Evolutionary conservation across 345 rosid genomes (phyloP).

Genomic region (Atalantia buxifolia): DNA sequence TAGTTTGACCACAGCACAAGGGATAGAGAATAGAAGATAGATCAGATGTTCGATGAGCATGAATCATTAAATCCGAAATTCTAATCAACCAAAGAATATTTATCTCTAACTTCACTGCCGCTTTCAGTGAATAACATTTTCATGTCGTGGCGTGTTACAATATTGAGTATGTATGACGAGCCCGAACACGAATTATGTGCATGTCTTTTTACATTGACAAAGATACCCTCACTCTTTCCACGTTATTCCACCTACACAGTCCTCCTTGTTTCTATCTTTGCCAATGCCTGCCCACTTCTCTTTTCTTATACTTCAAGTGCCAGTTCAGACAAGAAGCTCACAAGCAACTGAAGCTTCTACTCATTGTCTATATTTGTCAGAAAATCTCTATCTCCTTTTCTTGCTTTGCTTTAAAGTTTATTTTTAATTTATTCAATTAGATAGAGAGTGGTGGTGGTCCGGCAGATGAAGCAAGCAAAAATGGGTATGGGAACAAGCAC

Average conservation of each 20-base stretch:
- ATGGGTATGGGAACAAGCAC: slow-evolving; percentile 89
- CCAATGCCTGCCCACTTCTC: neutral
- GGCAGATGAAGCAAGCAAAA: slow-evolving; percentile 11
- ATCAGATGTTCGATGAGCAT: no score
- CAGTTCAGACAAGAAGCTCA: neutral
- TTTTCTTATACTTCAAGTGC: slow-evolving; percentile 33
- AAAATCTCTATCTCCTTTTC: slow-evolving; percentile 1
- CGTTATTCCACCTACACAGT: neutral
- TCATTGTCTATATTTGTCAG: neutral
- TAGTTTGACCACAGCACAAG: neutral
- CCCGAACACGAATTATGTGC: slow-evolving; percentile 1
- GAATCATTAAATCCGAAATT: no score
- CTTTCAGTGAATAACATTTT: neutral
- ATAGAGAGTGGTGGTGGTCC: neutral
- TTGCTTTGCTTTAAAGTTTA: slow-evolving; percentile 6
- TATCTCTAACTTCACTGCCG: no score
- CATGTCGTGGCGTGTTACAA: slow-evolving; percentile 2
- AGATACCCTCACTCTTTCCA: slow-evolving; percentile 20
- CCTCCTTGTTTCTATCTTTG: neutral
- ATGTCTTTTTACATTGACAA: slow-evolving; percentile 15
- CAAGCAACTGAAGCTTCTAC: slow-evolving; percentile 1
- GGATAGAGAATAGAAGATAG: no score
- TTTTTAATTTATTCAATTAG: no score
- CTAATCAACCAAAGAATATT: no score
- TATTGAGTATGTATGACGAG: neutral